Base-by-base conservation (phyloP, 495 filamentous ascomycete species). In the Delitschia confertaspora region DNA sequence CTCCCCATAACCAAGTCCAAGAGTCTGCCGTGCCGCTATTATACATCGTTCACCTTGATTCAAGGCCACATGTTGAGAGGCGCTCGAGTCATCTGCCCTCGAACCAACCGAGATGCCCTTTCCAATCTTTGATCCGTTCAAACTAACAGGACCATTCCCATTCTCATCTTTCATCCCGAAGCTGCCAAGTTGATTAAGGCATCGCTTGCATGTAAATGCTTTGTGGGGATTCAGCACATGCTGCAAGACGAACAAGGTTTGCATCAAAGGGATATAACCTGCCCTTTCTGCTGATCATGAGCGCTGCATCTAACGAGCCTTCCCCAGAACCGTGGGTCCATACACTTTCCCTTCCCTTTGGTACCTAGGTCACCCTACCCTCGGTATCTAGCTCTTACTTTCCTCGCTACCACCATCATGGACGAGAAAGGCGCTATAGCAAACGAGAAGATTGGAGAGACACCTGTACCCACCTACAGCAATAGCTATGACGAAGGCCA, bases 231-330 rank as follows among this genome's bases (percentile, higher is more conserved):
- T n/a, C n/a, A n/a, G n/a, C n/a, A n/a, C n/a, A n/a, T n/a, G n/a
- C 33, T 47, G 49, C 47, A 42, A 38, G 49, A 20, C 49, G 42
- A 42, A 37, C 49, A 42, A 40, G 20, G 19, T 6, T 19, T 22
- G 24, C 33, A 31, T 23, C 9, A 37, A 21, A 7, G 13, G 26
- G 7, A 29, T 21, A 47, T 47, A 47, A 35, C 42, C 42, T 47
- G 42, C 30, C 43, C 25, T 23, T 38, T 38, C 32, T 13, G 49
- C 43, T 47, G 49, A 47, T 47, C 49, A 25, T 29, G 7, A 29
- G 13, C 26, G 9, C 10, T 11, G 18, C 24, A 16, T 36, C 5
- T 53, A 47, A 53, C 42, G 42, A 20, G 21, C 11, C 19, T 29
- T 41, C 43, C 49, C 49, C 18, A 38, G 24, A 24, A 11, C 33